Base-by-base conservation (phyloP, 2,329 filamentous ascomycete species). In the Colletotrichum melonis region DNA sequence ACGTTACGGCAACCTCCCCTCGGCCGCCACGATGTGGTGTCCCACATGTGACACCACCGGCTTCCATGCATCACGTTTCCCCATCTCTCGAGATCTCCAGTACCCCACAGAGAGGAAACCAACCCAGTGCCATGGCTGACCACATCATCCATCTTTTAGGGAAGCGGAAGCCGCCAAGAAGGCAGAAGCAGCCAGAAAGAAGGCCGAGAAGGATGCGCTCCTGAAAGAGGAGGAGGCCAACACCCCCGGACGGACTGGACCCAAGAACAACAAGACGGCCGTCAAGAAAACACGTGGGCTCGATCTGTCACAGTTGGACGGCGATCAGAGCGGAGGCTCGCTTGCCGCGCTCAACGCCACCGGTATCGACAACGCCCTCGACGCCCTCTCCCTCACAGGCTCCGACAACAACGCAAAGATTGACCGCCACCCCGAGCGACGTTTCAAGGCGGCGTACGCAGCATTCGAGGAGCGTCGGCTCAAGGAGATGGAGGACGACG, bases 281-380 rank as follows among this genome's bases (percentile, higher is more conserved):
- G 86, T 88, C 63, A 94, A 94, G 83, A 93, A 93, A 81, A 89
- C 89, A 60, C 89, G 90, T 74, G 94, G 94, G 28, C 88, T 96
- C 49, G 93, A 95, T 79, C 89, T 96, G 54, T 89, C 88, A 22
- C 92, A 94, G 81, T 92, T 98, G 76, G 94, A 97, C 78, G 86
- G 83, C 59, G 89, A 90, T 75, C 56, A 57, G 54, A 85, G 81
- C 75, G 69, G 76, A 67, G 64, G 73, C 66, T 84, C 86, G 16
- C 82, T 91, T 11, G 77, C 87, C 0, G 84, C 93, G 0, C 88
- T 98, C 78, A 95, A 93, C 81, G 95, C 95, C 4, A 89, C 93
- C 0, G 95, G 95, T 79, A 98, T 99, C 82, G 95, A 98, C 82
- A 96, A 98, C 79, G 95, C 95, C 0, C 90, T 98, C 63, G 95